phyloP scores from a whole-genome alignment of 2,329 filamentous ascomycete species.

The Calonectria naviculata region DNA sequence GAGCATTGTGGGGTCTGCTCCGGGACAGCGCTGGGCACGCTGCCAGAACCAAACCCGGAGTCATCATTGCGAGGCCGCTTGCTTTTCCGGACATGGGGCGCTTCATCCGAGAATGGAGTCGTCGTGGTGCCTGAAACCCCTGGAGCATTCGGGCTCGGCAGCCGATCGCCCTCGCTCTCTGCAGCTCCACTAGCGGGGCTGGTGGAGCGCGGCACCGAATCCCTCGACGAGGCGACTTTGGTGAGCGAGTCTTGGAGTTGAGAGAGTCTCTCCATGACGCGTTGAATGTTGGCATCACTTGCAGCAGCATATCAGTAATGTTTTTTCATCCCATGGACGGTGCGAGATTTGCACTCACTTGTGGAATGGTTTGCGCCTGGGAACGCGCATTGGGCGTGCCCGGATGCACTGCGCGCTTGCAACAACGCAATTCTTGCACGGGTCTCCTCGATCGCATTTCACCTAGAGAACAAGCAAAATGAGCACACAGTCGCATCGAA shows the following conservation, averaged over 20 bases:
- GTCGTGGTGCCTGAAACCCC: not conserved
- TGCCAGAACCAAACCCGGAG: not conserved
- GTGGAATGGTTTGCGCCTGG: not conserved
- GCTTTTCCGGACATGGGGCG: not conserved
- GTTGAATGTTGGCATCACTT: not conserved
- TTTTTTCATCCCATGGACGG: not conserved
- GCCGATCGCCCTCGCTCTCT: not conserved
- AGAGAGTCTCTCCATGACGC: not conserved
- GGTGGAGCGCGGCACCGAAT: not conserved
- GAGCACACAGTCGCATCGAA: not conserved
- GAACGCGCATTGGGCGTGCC: not conserved
- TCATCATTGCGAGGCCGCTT: not conserved
- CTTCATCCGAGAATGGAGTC: not conserved
- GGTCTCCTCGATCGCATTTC: not conserved
- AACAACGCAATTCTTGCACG: not conserved
- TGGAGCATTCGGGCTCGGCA: not conserved
- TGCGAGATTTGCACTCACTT: not conserved
- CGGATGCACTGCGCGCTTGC: not conserved
- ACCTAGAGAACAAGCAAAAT: not conserved
- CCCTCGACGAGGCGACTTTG: not conserved
- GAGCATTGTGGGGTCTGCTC: not conserved
- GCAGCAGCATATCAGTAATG: not conserved
- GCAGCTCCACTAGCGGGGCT: not conserved
- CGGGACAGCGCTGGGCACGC: not conserved
- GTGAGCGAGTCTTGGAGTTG: not conserved